phyloP scores from a whole-genome alignment of 345 rosid genomes.

The Euphorbia pulcherrima region DNA sequence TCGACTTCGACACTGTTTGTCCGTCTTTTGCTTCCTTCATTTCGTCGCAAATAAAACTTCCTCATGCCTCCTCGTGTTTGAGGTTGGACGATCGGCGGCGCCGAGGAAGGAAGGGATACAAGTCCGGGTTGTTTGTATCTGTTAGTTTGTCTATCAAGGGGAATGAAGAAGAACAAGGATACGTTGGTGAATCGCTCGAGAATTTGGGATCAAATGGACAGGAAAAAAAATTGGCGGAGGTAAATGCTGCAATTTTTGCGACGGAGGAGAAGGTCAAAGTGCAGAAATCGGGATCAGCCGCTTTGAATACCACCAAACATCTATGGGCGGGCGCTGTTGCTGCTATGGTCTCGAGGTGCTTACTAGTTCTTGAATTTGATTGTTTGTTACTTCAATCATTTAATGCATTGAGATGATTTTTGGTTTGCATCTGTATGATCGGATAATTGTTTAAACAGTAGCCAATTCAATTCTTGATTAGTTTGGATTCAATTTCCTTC shows the following conservation, averaged over 20 bases:
- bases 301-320: constrained; percentile 74
- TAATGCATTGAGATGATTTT: neutral
- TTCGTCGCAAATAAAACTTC: neutral
- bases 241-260: constrained; percentile 12
- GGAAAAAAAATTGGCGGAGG: neutral
- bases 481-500: neutral
- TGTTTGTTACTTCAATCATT: neutral
- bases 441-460: neutral
- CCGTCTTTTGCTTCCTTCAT: constrained; percentile 46
- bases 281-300: constrained; percentile 34
- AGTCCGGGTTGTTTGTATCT: constrained; percentile 44
- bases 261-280: constrained; percentile 26
- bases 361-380: neutral
- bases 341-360: constrained; percentile 84
- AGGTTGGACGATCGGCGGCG: constrained; percentile 28
- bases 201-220: constrained; percentile 34
- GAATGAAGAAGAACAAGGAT: constrained; percentile 36
- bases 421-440: neutral
- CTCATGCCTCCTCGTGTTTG: constrained; percentile 19
- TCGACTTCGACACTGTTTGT: constrained; percentile 32
- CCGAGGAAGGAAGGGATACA: constrained; percentile 10
- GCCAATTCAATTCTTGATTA: constrained; percentile 8
- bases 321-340: constrained; percentile 88
- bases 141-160: constrained; percentile 66
- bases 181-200: constrained; percentile 16